Percentiles rank a stretch among this genome's conserved stretches.
Conservation (phyloP, 352 stramenopile species). For the Phytophthora tubulina region DNA sequence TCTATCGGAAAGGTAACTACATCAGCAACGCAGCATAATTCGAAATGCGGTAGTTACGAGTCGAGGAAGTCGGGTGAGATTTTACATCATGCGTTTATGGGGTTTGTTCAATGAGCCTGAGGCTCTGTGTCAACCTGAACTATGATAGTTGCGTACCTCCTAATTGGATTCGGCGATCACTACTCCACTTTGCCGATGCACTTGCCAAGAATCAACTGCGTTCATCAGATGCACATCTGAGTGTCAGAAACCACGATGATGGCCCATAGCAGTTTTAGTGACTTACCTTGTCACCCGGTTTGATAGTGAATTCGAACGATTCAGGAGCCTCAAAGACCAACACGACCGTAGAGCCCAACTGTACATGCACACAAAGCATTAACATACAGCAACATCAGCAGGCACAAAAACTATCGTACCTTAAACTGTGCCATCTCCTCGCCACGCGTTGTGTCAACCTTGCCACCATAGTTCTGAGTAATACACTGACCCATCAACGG, state of each 20-base stretch:
- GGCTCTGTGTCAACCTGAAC: too few species aligned
- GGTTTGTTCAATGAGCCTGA: neutral
- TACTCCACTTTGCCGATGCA: slow-evolving; percentile 46
- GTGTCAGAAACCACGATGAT: slow-evolving; percentile 4
- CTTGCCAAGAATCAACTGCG: slow-evolving; percentile 53
- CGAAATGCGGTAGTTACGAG: neutral
- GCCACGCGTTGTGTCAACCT: slow-evolving; percentile 53
- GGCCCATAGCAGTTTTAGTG: neutral
- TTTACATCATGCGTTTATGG: neutral
- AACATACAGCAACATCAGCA: neutral
- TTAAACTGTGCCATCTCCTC: slow-evolving; percentile 88
- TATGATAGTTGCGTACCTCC: neutral
- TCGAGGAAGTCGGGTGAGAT: neutral
- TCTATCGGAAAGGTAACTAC: neutral
- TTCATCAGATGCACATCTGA: neutral
- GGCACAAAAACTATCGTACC: slow-evolving; percentile 31
- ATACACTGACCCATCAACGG: slow-evolving; percentile 61
- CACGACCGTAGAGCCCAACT: slow-evolving; percentile 88
- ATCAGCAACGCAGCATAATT: neutral
- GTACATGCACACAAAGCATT: slow-evolving; percentile 25
- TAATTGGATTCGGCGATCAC: neutral
- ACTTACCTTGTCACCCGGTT: slow-evolving; percentile 80
- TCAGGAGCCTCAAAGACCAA: slow-evolving; percentile 86
- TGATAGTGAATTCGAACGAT: slow-evolving; percentile 79
- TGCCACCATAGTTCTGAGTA: slow-evolving; percentile 55